phyloP scores from a whole-genome alignment of 352 stramenopile genomes.

The Phytophthora melonis region DNA sequence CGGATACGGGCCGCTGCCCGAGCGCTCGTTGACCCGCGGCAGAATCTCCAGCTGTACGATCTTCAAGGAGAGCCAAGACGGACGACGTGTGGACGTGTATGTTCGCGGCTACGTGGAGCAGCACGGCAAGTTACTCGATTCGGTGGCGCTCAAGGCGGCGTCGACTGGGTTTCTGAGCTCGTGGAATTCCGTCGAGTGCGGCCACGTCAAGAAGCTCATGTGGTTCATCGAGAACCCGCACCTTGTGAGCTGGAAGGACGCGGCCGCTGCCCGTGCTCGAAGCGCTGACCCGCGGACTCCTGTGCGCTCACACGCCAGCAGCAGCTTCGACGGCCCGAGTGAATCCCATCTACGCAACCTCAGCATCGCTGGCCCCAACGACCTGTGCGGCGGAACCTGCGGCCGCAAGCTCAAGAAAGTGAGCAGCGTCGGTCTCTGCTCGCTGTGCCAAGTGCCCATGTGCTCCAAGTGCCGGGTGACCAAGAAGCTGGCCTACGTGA shows the following conservation, averaged over 20 bases:
- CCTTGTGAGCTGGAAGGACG: slow-evolving; percentile 32
- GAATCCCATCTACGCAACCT: slow-evolving; percentile 32
- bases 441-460: slow-evolving; percentile 44
- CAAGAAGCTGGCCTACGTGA: slow-evolving; percentile 48
- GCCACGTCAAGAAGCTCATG: slow-evolving; percentile 59
- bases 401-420: slow-evolving; percentile 44
- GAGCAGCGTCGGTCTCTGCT: slow-evolving; percentile 41
- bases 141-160: slow-evolving; percentile 47
- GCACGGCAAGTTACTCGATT: slow-evolving; percentile 49
- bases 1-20: slow-evolving; percentile 27
- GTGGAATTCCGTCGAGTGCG: slow-evolving; percentile 58
- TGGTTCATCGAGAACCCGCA: slow-evolving; percentile 49
- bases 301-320: slow-evolving; percentile 14
- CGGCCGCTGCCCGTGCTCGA: slow-evolving; percentile 23
- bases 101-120: slow-evolving; percentile 52
- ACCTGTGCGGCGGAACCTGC: slow-evolving; percentile 40
- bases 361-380: slow-evolving; percentile 19
- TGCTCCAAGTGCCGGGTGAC: slow-evolving; percentile 51
- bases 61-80: slow-evolving; percentile 38
- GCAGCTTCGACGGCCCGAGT: slow-evolving; percentile 20
- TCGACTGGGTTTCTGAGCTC: slow-evolving; percentile 56
- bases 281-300: slow-evolving; percentile 6
- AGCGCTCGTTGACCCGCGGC: slow-evolving; percentile 42
- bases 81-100: slow-evolving; percentile 47
- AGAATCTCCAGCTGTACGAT: slow-evolving; percentile 57